These are phyloP conservation scores for Oropetium thomaeum DNA, from an alignment of 176 grass and related monocot species.

Conservation along the genomic window DNA sequence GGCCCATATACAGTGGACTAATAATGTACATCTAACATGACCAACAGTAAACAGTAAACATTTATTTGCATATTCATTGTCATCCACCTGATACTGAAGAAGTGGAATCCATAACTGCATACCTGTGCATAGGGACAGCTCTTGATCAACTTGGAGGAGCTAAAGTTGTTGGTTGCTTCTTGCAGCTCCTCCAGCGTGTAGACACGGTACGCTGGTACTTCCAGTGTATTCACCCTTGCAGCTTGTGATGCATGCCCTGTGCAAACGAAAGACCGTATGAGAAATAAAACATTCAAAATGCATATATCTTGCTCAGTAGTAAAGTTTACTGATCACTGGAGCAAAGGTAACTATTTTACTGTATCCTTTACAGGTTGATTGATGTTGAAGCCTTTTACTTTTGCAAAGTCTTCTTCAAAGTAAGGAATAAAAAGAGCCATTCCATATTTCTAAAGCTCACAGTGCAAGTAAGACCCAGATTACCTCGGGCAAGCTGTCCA, in stretches of 20 bases:
- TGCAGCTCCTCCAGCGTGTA: conserved; percentile 73
- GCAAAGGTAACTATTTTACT: neutral
- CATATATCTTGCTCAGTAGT: neutral
- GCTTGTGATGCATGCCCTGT: conserved; percentile 70
- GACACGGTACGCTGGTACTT: conserved; percentile 42
- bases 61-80: neutral
- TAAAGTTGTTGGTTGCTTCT: conserved; percentile 71
- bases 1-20: no score
- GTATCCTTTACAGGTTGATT: conserved; percentile 12
- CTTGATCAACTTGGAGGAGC: conserved; percentile 61
- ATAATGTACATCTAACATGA: no score
- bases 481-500: neutral
- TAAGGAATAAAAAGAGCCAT: conserved; percentile 37
- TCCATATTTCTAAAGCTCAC: conserved; percentile 25
- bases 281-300: neutral
- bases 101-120: conserved; percentile 3
- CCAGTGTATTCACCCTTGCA: conserved; percentile 53
- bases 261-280: conserved; percentile 2
- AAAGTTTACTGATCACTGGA: neutral
- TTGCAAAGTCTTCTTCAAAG: conserved; percentile 31
- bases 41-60: conserved; percentile 5
- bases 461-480: conserved; percentile 29
- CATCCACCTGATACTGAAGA: neutral
- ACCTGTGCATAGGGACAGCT: conserved; percentile 56
- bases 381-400: conserved; percentile 34